Evolutionary conservation across 768 basidiomycete genomes (phyloP), one percentile per base, ranked within the genome.

Genomic region (Trametes elegans): DNA sequence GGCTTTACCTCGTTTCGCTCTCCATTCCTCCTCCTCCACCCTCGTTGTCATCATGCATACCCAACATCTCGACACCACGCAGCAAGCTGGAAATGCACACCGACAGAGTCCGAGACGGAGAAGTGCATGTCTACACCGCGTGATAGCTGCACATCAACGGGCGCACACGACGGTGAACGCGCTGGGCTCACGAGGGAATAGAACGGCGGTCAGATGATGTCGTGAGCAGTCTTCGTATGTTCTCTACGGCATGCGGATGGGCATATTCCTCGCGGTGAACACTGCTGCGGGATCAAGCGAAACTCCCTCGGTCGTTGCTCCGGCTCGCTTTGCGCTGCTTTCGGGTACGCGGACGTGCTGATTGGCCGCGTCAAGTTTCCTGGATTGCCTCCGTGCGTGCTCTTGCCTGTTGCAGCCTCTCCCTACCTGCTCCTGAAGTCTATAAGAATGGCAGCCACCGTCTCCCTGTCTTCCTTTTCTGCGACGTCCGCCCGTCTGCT

Each of bases 21-120:
- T n/a, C n/a, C n/a, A n/a, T n/a, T n/a, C n/a, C n/a, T n/a, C n/a
- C n/a, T n/a, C n/a, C n/a, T n/a, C n/a, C n/a, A n/a, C n/a, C n/a
- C n/a, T n/a, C n/a, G n/a, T n/a, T n/a, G n/a, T n/a, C n/a, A n/a
- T n/a, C n/a, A n/a, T n/a, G n/a, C n/a, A n/a, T n/a, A n/a, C n/a
- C n/a, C 31, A 7, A 32, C 7, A 13, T 7, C 31, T 32, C 7
- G 13, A 31, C 11, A 45, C 45, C 31, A 34, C 1, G 11, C 2
- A 32, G 31, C 88, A 89, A 5, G 6, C 3, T 16, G 11, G 13
- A 28, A 27, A 27, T 27, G 43, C 14, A 8, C 27, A 10, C 43
- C 10, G 19, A 24, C 21, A 28, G 42, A 44, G 11, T 21, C 14
- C 19, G 8, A 14, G 4, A 35, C 9, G 28, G 24, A 43, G 19